Conservation (phyloP, 2,329 filamentous ascomycete genomes). For the Simplicillium aogashimaense region DNA sequence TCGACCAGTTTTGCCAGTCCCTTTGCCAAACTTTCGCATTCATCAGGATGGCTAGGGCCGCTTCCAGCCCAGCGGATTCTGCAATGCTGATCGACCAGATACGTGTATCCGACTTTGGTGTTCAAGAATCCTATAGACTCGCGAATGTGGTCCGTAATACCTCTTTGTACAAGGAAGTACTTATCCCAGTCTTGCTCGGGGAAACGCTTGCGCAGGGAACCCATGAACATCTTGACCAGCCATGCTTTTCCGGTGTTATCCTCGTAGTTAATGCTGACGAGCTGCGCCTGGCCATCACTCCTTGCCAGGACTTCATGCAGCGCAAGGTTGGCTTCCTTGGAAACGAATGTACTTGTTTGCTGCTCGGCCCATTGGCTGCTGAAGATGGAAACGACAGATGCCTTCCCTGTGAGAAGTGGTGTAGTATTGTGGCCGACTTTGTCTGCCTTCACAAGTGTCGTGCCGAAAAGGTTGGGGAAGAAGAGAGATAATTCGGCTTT, state of each 20-base stretch:
- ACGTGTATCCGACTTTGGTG: conserved; percentile 86
- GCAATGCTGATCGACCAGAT: conserved; percentile 78
- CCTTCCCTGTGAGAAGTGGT: conserved; percentile 57
- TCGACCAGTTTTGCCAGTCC: conserved; percentile 53
- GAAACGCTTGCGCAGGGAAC: conserved; percentile 38
- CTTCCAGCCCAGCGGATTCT: conserved; percentile 93
- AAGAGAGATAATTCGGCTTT: conserved; percentile 72
- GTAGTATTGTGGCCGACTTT: conserved; percentile 58
- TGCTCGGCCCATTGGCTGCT: conserved; percentile 77
- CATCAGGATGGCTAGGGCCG: conserved; percentile 53
- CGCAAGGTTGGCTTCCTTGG: conserved; percentile 55
- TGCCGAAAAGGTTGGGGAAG: conserved; percentile 85
- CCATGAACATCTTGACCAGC: conserved; percentile 47
- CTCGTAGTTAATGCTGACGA: conserved; percentile 82
- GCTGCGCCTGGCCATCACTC: conserved; percentile 51
- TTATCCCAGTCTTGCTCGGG: conserved; percentile 43
- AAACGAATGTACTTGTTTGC: conserved; percentile 66
- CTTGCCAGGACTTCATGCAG: conserved; percentile 51
- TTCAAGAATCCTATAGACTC: conserved; percentile 67
- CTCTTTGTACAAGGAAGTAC: conserved; percentile 52
- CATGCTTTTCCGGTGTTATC: conserved; percentile 61
- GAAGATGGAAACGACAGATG: conserved; percentile 73
- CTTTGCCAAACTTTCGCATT: conserved; percentile 57
- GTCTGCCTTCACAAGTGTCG: conserved; percentile 56
- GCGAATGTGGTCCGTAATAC: conserved; percentile 49